Evolutionary conservation across 140 eudicot genomes (phyloP), one percentile per base, ranked within the genome.

Genomic region (Stevia rebaudiana): DNA sequence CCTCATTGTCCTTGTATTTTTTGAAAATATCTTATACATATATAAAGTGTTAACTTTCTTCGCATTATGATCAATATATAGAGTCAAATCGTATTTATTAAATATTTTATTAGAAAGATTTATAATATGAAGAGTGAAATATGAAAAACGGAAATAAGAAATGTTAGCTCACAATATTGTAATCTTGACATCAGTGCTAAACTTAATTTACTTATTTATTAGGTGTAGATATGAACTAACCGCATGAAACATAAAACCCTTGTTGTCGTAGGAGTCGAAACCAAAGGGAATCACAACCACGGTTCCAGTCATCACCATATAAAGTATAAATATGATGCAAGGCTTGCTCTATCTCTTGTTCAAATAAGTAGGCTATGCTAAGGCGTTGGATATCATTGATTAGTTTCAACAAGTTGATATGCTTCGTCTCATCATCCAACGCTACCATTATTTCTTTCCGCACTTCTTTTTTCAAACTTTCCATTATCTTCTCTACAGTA

Each of bases 231-330:
- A 39, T n/a, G 9, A 8, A 65, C 54, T 70, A 40, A 75, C 85
- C 82, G 1, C 57, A 61, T 0, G 82, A 57, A 28, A 80, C 74
- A 15, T 31, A 47, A 41, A 59, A 44, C 3, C 85, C 81, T 21
- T 47, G 74, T 67, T 75, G 81, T 51, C 84, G 54, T 0, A 80
- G 63, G 12, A 80, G 57, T 25, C 84, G 81, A 54, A 80, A 80
- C 31, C 74, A 70, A 28, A 61, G 52, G 8, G 54, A 28, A 6
- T 65, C 69, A 49, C 63, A 56, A 53, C 62, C 72, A 0, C 50
- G 18, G 3, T 65, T 18, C 21, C 54, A 31, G 8, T 41, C 22
- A 3, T 69, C 71, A 25, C 63, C 60, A 25, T 54, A 54, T 1
- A 28, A 0, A 25, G 21, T 54, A 54, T 54, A 54, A 24, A 54